Conservation (phyloP, 2,329 filamentous ascomycete species). For the Lecanicillium sp. region DNA sequence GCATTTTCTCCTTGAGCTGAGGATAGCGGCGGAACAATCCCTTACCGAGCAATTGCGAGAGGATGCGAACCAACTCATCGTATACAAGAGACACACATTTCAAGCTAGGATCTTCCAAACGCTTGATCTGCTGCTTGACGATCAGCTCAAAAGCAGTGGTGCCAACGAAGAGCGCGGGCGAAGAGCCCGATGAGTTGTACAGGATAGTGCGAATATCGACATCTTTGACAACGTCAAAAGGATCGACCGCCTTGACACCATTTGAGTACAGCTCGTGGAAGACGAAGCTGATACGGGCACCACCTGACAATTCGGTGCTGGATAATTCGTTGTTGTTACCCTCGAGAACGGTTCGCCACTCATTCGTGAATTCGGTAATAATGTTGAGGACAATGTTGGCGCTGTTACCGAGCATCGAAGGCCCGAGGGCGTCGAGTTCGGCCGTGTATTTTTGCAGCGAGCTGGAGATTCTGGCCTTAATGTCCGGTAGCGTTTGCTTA, state of each 20-base stretch:
- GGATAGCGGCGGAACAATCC: constrained; percentile 88
- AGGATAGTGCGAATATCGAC: constrained; percentile 94
- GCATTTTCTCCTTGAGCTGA: constrained; percentile 92
- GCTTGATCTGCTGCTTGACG: constrained; percentile 97
- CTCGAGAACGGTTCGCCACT: constrained; percentile 92
- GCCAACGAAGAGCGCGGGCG: constrained; percentile 91
- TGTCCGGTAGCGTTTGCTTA: constrained; percentile 97
- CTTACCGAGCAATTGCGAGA: constrained; percentile 83
- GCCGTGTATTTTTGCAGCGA: constrained; percentile 85
- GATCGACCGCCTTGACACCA: constrained; percentile 94
- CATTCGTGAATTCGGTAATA: constrained; percentile 97
- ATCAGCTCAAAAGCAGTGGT: constrained; percentile 98
- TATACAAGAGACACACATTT: constrained; percentile 98
- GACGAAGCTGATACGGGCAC: constrained; percentile 96
- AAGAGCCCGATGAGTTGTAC: constrained; percentile 98
- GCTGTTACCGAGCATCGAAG: constrained; percentile 92
- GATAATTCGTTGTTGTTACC: constrained; percentile 96
- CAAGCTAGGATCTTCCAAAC: constrained; percentile 88
- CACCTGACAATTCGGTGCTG: constrained; percentile 87
- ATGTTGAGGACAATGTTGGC: constrained; percentile 96
- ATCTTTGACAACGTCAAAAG: constrained; percentile 96
- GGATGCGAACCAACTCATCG: constrained; percentile 92
- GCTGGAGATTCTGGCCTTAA: constrained; percentile 92
- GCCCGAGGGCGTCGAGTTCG: constrained; percentile 76
- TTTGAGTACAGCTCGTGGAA: constrained; percentile 98